Evolutionary conservation across 2,329 filamentous ascomycete species (phyloP).

Genomic region (Paracorniculantispora psalliotae): DNA sequence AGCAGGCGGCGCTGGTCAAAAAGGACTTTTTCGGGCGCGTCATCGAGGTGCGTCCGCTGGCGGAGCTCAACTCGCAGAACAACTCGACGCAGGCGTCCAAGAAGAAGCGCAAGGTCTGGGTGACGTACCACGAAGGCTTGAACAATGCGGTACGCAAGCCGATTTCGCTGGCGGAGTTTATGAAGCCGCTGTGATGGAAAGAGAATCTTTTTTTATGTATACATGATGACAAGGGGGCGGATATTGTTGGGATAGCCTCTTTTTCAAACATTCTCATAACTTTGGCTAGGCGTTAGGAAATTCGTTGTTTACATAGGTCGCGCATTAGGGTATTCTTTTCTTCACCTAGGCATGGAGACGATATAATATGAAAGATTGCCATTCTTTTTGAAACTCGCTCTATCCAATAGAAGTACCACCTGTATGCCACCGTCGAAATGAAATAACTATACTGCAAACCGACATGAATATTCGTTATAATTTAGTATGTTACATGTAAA

Average conservation of each 20-base stretch:
- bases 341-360: not conserved
- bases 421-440: not conserved
- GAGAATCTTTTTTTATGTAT: not conserved
- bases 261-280: not conserved
- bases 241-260: not conserved
- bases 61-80: conserved; percentile 37
- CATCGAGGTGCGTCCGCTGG: conserved; percentile 41
- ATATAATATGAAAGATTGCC: not conserved
- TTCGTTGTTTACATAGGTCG: not conserved
- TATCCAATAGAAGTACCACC: no score
- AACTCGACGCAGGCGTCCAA: conserved; percentile 30
- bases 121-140: conserved; percentile 83
- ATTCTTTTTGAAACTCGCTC: not conserved
- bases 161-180: conserved; percentile 72
- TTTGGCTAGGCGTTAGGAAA: not conserved
- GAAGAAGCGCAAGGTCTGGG: conserved; percentile 66
- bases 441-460: not conserved
- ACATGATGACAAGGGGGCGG: not conserved
- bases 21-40: conserved; percentile 83
- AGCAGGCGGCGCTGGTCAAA: conserved; percentile 46
- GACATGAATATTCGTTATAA: not conserved
- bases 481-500: not conserved
- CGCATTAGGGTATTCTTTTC: not conserved
- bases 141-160: conserved; percentile 91
- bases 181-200: conserved; percentile 55